A percentile compares a stretch with the other conserved stretches of the same genome.
These are phyloP conservation scores for Boehmeria nivea DNA, from an alignment of 306 rosid species.

Conservation along the genomic window DNA sequence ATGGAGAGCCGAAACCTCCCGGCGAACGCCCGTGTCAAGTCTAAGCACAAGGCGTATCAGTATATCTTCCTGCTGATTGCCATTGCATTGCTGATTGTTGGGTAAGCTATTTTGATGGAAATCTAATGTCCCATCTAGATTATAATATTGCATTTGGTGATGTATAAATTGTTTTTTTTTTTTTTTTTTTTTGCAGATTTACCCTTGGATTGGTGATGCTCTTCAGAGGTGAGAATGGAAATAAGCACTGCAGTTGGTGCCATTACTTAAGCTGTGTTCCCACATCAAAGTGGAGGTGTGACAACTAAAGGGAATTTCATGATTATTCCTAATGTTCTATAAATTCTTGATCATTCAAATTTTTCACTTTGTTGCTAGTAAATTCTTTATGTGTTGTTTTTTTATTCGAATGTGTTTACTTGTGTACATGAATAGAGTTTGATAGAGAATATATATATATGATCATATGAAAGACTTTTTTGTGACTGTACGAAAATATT, in stretches of 20 bases:
- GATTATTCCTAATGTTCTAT: no score
- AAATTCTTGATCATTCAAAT: no score
- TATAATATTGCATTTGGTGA: neutral
- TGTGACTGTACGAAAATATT: no score
- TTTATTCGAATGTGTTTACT: neutral
- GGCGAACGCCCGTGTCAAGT: constrained; percentile 18
- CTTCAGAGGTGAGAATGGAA: constrained; percentile 37
- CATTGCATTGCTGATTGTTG: constrained; percentile 19
- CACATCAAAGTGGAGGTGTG: constrained; percentile 37
- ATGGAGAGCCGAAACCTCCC: constrained; percentile 27
- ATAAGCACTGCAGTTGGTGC: constrained; percentile 48
- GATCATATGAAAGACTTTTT: no score
- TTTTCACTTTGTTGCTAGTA: neutral
- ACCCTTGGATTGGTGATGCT: constrained; percentile 36
- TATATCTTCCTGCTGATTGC: constrained; percentile 26
- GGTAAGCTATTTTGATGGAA: constrained; percentile 21
- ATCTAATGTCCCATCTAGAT: no score
- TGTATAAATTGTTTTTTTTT: neutral
- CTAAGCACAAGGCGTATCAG: constrained; percentile 39
- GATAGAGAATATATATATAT: neutral
- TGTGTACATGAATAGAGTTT: constrained; percentile 2
- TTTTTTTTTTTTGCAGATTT: constrained; percentile 14
- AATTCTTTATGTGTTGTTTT: neutral
- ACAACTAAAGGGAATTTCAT: no score
- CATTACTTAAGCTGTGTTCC: constrained; percentile 48